These are phyloP conservation scores for Wickerhamiella siamensis DNA, from an alignment of 805 yeast genomes.

Conservation along the genomic window DNA sequence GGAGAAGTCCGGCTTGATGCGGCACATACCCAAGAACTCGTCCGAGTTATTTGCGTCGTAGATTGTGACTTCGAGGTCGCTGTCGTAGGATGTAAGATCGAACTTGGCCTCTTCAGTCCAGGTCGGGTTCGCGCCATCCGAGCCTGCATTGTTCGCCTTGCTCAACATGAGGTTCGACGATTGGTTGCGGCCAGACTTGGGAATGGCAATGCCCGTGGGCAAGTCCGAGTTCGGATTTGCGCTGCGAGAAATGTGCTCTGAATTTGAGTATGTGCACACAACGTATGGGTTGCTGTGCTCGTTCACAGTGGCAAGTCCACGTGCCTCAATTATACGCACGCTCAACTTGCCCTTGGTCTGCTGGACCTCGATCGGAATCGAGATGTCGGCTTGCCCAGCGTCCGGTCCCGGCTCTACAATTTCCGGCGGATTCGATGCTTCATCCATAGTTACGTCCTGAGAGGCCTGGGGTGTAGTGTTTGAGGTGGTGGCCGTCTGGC, in stretches of 20 bases:
- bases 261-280: constrained; percentile 80
- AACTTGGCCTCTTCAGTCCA: constrained; percentile 92
- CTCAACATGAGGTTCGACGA: constrained; percentile 1
- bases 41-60: constrained; percentile 78
- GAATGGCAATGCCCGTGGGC: constrained; percentile 26
- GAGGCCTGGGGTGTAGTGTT: too few relatives aligned
- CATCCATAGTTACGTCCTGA: background rate
- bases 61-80: constrained; percentile 79
- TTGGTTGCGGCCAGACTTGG: constrained; percentile 13
- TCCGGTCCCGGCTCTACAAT: background rate
- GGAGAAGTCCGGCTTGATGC: constrained; percentile 22
- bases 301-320: constrained; percentile 30
- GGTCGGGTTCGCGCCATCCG: constrained; percentile 40
- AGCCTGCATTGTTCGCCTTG: constrained; percentile 6
- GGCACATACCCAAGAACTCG: constrained; percentile 71
- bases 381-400: constrained; percentile 2
- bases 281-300: constrained; percentile 38
- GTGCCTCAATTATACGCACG: constrained; percentile 71
- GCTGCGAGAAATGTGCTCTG: constrained; percentile 63
- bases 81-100: constrained; percentile 68
- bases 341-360: constrained; percentile 49
- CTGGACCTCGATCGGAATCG: constrained; percentile 11
- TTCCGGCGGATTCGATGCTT: background rate
- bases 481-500: background rate
- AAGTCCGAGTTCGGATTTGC: constrained; percentile 9